These are phyloP conservation scores for Blastomyces parvus DNA, from an alignment of 2,329 filamentous ascomycete species.

Conservation along the genomic window DNA sequence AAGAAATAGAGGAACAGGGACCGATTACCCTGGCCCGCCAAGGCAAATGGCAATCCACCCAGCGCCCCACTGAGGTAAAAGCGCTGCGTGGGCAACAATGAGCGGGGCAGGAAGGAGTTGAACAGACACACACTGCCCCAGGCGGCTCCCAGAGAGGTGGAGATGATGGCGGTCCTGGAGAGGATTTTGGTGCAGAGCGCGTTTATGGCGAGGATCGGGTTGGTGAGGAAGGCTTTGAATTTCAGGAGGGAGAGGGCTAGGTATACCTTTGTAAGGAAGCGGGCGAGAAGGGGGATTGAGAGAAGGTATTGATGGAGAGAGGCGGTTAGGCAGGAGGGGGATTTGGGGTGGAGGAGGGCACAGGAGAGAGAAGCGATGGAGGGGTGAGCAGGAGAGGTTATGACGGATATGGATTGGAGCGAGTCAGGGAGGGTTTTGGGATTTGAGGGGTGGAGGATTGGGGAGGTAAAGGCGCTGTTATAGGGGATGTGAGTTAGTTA, in stretches of 20 bases:
- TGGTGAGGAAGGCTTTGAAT: constrained; percentile 57
- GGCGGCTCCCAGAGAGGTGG: constrained; percentile 70
- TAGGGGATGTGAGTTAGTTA: constrained; percentile 13
- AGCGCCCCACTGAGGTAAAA: constrained; percentile 85
- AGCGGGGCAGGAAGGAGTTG: constrained; percentile 65
- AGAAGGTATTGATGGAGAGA: constrained; percentile 80
- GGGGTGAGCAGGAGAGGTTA: constrained; percentile 78
- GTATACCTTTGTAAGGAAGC: constrained; percentile 61
- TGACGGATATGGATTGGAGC: constrained; percentile 60
- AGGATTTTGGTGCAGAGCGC: constrained; percentile 59
- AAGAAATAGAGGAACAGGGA: constrained; percentile 62
- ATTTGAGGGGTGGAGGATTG: constrained; percentile 71
- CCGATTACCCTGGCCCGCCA: constrained; percentile 44
- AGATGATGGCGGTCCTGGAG: constrained; percentile 65
- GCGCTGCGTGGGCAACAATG: constrained; percentile 66
- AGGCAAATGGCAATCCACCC: constrained; percentile 67
- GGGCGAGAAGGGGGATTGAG: constrained; percentile 68
- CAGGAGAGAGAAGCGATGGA: constrained; percentile 78
- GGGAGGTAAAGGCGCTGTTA: constrained; percentile 63
- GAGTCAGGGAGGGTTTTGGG: constrained; percentile 49
- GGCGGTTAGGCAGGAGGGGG: constrained; percentile 79
- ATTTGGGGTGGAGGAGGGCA: constrained; percentile 75
- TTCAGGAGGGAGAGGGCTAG: constrained; percentile 56
- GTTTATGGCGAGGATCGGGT: constrained; percentile 59
- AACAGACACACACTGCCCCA: constrained; percentile 91